Evolutionary conservation across 495 filamentous ascomycete species (phyloP), one percentile per base, ranked within the genome.

Genomic region (Hypoxylon perforatum): DNA sequence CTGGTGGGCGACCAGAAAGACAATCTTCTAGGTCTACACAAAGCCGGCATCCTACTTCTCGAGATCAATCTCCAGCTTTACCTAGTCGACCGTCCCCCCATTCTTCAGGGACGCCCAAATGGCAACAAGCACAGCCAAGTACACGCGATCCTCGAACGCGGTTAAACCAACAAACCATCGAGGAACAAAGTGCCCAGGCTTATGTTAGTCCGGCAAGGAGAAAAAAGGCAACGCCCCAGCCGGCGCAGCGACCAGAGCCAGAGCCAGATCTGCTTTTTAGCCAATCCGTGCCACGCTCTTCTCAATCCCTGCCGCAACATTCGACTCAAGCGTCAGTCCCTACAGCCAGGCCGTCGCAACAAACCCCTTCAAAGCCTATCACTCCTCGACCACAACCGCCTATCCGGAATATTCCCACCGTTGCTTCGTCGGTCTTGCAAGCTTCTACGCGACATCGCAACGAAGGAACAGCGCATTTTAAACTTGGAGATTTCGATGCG

Each of bases 131-230:
- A 35, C 76, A 76, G 36, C 63, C 76, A n/a, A 65, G 71, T 14
- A 51, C 75, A 2, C 73, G 73, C 6, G 87, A 90, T 69, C 80
- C 88, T 21, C 85, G 82, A 65, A 77, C 83, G 8, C 84, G 89
- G 47, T 76, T 95, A 3, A 90, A 82, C 63, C 88, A 89, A 68
- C 85, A 89, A 73, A 84, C 85, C 1, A 83, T 90, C 15, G 94
- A 97, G 75, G 91, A 97, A 63, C 88, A 97, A 74, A 88, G 84
- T 21, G 82, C 91, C 7, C 87, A 94, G 70, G 92, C 91, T 42
- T 99, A 99, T 77, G 83, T 97, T 36, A 96, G 93, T 72, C 92
- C 94, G 28, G 93, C 93, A 1, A 84, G 95, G 52, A 85, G 93
- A 66, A 91, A 89, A 77, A 91, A 89, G 69, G 73, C 85, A 1